phyloP scores from a whole-genome alignment of 805 yeast genomes.

The Yarrowia keelungensis region DNA sequence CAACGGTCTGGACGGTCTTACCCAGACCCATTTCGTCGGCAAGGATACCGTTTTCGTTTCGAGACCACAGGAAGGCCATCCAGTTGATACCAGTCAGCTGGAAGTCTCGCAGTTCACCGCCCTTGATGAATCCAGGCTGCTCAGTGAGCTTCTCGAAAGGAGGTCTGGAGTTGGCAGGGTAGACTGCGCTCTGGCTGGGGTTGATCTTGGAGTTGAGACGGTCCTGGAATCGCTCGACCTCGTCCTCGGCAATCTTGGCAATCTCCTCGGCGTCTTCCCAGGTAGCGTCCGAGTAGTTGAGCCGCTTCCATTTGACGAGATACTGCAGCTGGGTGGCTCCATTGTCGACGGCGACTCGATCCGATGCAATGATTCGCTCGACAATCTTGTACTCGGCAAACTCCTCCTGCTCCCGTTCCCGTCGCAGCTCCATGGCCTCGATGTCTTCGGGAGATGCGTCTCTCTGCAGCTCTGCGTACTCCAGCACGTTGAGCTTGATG shows the following conservation, averaged over 20 bases:
- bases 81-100: conserved; percentile 97
- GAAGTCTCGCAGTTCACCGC: conserved; percentile 93
- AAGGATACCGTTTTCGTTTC: conserved; percentile 94
- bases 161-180: conserved; percentile 75
- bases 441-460: conserved; percentile 93
- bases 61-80: conserved; percentile 99
- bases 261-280: conserved; percentile 95
- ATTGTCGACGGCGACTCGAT: conserved; percentile 58
- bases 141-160: conserved; percentile 81
- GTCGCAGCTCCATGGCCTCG: conserved; percentile 91
- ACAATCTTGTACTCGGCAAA: conserved; percentile 82
- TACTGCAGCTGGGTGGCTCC: conserved; percentile 77
- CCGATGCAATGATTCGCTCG: conserved; percentile 88
- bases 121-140: conserved; percentile 89
- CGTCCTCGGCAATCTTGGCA: conserved; percentile 81
- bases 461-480: conserved; percentile 75
- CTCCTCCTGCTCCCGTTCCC: conserved; percentile 83
- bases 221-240: conserved; percentile 81
- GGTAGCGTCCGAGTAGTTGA: conserved; percentile 93
- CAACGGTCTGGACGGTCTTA: conserved; percentile 95
- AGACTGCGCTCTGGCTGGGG: conserved; percentile 80
- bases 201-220: conserved; percentile 82
- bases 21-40: conserved; percentile 99
- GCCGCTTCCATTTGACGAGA: conserved; percentile 90
- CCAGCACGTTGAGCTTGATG: conserved; percentile 74